These are phyloP conservation scores for Hibiscus tridactylites DNA, from an alignment of 345 rosid genomes.

Conservation along the genomic window DNA sequence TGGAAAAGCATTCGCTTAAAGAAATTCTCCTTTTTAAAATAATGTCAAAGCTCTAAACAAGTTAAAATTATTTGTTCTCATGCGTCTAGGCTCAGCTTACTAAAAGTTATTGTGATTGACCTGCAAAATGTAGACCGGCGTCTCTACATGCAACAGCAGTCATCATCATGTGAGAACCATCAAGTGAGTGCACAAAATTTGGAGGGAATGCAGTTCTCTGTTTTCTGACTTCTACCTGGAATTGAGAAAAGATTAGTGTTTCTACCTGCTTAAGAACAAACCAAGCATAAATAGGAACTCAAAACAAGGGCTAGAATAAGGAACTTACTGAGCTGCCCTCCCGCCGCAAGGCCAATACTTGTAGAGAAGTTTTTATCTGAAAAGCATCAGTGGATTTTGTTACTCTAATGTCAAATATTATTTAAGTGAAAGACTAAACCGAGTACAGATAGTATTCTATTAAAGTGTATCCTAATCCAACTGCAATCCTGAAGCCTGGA, in stretches of 20 bases:
- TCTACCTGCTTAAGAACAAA: background rate
- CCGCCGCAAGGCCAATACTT: conserved; percentile 78
- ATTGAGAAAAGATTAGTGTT: background rate
- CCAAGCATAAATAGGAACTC: background rate
- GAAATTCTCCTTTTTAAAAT: background rate
- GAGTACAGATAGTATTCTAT: background rate
- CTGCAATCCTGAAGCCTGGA: background rate
- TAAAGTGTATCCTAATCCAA: background rate
- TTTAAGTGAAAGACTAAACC: background rate
- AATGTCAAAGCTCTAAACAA: background rate
- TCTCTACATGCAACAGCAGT: conserved; percentile 92
- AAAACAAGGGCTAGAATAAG: conserved; percentile 4
- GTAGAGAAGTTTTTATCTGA: conserved; percentile 93
- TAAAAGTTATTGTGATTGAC: conserved; percentile 24
- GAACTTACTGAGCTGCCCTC: conserved; percentile 71
- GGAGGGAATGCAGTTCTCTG: conserved; percentile 99
- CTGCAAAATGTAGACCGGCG: conserved; percentile 89
- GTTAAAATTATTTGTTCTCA: background rate
- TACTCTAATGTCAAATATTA: conserved; percentile 1
- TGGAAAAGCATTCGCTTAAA: background rate
- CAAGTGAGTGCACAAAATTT: conserved; percentile 92
- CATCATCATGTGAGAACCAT: conserved; percentile 99
- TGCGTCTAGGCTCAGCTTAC: background rate
- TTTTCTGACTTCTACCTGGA: conserved; percentile 69
- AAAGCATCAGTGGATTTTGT: conserved; percentile 19